Percentiles rank a stretch among this genome's conserved stretches.
These are phyloP conservation scores for Purpureocillium lavendulum DNA, from an alignment of 2,329 filamentous ascomycete genomes.

Conservation along the genomic window DNA sequence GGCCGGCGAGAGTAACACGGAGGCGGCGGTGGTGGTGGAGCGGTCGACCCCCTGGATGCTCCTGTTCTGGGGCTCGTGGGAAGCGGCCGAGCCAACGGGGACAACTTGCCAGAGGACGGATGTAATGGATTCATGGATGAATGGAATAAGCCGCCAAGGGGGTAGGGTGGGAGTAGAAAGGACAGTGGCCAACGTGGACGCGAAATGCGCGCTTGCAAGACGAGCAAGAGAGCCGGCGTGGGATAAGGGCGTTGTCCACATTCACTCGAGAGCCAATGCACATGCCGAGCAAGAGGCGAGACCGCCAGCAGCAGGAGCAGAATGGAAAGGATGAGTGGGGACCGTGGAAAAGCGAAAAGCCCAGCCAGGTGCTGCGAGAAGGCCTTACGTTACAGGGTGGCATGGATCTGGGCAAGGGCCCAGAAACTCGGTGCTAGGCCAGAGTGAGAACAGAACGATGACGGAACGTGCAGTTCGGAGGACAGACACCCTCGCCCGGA, in stretches of 20 bases:
- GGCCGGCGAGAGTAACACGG: constrained; percentile 19
- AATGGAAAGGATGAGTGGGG: constrained; percentile 1
- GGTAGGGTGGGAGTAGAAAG: constrained; percentile 15
- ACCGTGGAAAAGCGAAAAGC: constrained; percentile 8
- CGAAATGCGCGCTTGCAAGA: background rate
- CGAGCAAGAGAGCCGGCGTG: too few relatives aligned
- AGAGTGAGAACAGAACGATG: constrained; percentile 4
- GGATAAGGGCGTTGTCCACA: background rate
- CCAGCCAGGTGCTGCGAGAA: constrained; percentile 9
- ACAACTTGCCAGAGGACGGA: constrained; percentile 1
- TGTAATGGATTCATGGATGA: background rate
- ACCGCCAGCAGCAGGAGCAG: background rate
- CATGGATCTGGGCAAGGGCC: constrained; percentile 18
- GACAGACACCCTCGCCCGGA: constrained; percentile 4
- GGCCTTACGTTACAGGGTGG: constrained; percentile 10
- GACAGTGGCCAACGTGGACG: constrained; percentile 4
- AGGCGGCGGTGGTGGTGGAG: constrained; percentile 12
- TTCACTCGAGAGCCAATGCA: constrained; percentile 19
- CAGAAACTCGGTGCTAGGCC: constrained; percentile 8
- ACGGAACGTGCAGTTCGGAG: constrained; percentile 4
- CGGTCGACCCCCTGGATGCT: constrained; percentile 5
- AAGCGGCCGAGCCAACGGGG: constrained; percentile 6
- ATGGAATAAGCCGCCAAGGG: constrained; percentile 3
- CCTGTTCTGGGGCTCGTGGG: background rate
- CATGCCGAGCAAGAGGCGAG: constrained; percentile 26